These are phyloP conservation scores for Cladobotryum protrusum DNA, from an alignment of 2,329 filamentous ascomycete species.

Conservation along the genomic window DNA sequence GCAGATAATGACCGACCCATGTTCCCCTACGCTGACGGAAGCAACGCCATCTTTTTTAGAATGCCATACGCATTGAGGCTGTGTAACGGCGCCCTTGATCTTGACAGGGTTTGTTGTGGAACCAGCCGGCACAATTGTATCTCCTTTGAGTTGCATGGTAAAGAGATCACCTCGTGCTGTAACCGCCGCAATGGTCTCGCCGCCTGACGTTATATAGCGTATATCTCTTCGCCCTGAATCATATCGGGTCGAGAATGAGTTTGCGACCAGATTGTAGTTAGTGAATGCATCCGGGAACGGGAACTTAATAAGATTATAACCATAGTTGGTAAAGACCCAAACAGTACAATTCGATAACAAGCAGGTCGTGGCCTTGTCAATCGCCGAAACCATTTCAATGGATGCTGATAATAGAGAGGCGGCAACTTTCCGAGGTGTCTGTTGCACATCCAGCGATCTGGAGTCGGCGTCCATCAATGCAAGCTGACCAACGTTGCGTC, in stretches of 20 bases:
- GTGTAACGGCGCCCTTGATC: constrained; percentile 74
- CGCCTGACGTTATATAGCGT: constrained; percentile 71
- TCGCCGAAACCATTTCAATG: constrained; percentile 77
- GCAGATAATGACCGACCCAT: constrained; percentile 90
- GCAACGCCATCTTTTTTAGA: constrained; percentile 78
- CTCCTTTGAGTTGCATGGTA: constrained; percentile 67
- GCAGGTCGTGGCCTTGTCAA: constrained; percentile 82
- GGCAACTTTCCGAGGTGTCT: constrained; percentile 77
- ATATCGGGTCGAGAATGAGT: constrained; percentile 44
- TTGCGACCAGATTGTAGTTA: constrained; percentile 61
- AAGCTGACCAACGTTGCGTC: constrained; percentile 89
- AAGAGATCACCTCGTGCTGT: constrained; percentile 82
- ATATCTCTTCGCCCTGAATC: constrained; percentile 64
- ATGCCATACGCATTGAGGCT: constrained; percentile 80
- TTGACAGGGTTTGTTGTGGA: constrained; percentile 93
- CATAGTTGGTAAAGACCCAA: constrained; percentile 92
- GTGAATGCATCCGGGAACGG: constrained; percentile 64
- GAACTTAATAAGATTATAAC: constrained; percentile 86
- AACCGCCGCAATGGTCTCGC: constrained; percentile 85
- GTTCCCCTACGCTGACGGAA: constrained; percentile 79
- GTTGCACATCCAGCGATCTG: constrained; percentile 78
- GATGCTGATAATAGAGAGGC: constrained; percentile 63
- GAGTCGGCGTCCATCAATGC: constrained; percentile 94
- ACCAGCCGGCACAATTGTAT: constrained; percentile 51
- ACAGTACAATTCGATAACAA: constrained; percentile 83